Evolutionary conservation across 805 yeast genomes (phyloP).

Genomic region (Hanseniaspora lindneri): DNA sequence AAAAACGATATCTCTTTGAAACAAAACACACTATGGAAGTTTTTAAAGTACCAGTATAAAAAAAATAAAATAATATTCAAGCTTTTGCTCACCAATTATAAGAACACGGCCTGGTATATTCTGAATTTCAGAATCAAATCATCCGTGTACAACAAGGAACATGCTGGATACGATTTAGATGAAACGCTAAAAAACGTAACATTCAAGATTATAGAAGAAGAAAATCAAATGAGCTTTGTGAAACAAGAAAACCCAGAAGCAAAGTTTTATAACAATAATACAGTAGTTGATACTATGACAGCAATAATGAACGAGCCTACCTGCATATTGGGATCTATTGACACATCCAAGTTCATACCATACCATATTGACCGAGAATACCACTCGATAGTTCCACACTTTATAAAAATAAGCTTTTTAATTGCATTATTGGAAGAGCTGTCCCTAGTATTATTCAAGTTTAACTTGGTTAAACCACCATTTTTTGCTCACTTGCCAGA

Average conservation of each 20-base stretch:
- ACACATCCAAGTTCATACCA: slow-evolving; percentile 7
- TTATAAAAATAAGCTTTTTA: slow-evolving; percentile 4
- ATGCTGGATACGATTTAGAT: background rate
- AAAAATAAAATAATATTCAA: slow-evolving; percentile 7
- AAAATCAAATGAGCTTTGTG: slow-evolving; percentile 1
- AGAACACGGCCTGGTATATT: slow-evolving; percentile 14
- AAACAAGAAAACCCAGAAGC: background rate
- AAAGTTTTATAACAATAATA: background rate
- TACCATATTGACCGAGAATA: slow-evolving; percentile 2
- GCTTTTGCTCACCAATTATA: slow-evolving; percentile 8
- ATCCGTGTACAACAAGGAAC: background rate
- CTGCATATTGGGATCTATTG: background rate
- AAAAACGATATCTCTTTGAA: background rate
- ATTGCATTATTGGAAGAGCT: slow-evolving; percentile 2
- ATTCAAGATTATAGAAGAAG: slow-evolving; percentile 11
- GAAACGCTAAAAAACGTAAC: slow-evolving; percentile 7
- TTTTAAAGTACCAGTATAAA: slow-evolving; percentile 5
- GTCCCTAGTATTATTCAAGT: background rate
- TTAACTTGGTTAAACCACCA: slow-evolving; percentile 10
- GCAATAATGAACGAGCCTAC: background rate
- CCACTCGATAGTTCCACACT: slow-evolving; percentile 3
- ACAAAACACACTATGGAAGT: no score
- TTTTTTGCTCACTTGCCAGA: slow-evolving; percentile 15
- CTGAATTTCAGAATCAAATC: slow-evolving; percentile 1
- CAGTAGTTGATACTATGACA: background rate